Evolutionary conservation across 2,329 filamentous ascomycete genomes (phyloP).

Genomic region (Stemphylium vesicarium): DNA sequence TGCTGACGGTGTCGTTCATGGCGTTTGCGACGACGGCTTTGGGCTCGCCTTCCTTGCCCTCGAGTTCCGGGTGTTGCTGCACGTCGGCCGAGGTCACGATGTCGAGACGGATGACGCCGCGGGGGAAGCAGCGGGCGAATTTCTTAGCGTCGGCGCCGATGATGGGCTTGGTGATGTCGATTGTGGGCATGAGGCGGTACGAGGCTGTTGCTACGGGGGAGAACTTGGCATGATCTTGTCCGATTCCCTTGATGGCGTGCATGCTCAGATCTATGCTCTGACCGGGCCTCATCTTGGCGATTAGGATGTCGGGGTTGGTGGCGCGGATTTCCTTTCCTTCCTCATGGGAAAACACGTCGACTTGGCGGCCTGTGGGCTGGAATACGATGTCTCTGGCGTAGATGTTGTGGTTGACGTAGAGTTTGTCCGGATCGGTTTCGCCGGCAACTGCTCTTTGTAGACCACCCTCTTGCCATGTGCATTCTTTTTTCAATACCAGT

Average conservation of each 20-base stretch:
- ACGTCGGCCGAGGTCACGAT: constrained; percentile 73
- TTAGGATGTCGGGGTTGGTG: constrained; percentile 88
- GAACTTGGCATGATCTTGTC: constrained; percentile 95
- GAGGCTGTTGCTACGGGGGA: constrained; percentile 94
- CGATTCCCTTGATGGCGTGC: constrained; percentile 94
- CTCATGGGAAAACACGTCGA: constrained; percentile 40
- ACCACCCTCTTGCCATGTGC: constrained; percentile 74
- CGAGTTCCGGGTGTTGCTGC: constrained; percentile 65
- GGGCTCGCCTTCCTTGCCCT: constrained; percentile 76
- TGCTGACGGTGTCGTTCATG: constrained; percentile 93
- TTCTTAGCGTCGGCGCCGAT: constrained; percentile 85
- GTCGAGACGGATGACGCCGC: constrained; percentile 83
- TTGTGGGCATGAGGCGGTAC: constrained; percentile 88
- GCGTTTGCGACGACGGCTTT: constrained; percentile 88
- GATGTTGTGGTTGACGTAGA: constrained; percentile 81
- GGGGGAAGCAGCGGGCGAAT: constrained; percentile 87
- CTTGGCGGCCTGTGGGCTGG: constrained; percentile 69
- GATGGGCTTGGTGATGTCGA: constrained; percentile 83
- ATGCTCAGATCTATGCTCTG: constrained; percentile 86
- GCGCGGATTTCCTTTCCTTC: constrained; percentile 71
- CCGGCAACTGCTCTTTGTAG: constrained; percentile 64
- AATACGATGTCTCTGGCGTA: constrained; percentile 69
- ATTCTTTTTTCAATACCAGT: constrained; percentile 77
- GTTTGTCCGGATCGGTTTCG: constrained; percentile 80
- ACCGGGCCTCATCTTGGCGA: constrained; percentile 90